These are phyloP conservation scores for Chloropicon primus DNA, from an alignment of 139 green algal species.

Conservation along the genomic window DNA sequence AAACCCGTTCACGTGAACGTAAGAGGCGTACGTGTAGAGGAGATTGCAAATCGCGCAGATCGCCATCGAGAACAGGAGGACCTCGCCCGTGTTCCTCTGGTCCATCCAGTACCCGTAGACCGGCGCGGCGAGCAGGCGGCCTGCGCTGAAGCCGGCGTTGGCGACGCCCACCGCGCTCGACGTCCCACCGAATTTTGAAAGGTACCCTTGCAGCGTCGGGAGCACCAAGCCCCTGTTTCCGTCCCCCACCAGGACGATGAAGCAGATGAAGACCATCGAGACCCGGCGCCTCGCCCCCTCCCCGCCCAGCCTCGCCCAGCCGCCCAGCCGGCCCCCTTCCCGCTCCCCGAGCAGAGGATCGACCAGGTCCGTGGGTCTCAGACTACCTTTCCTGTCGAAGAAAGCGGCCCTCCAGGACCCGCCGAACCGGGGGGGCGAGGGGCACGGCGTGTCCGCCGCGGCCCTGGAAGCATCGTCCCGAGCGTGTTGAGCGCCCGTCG, in stretches of 20 bases:
- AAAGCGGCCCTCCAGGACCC: too few relatives aligned
- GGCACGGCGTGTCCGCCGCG: background rate
- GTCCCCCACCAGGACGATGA: background rate
- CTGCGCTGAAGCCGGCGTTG: background rate
- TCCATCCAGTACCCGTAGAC: constrained; percentile 8
- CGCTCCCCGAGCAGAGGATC: background rate
- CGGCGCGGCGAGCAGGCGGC: background rate
- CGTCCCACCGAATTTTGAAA: background rate
- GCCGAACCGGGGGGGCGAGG: background rate
- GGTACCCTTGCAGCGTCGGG: background rate
- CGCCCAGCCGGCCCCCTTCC: background rate
- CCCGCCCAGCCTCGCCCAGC: background rate
- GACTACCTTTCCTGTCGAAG: background rate
- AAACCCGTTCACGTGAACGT: background rate
- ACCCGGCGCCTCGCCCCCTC: background rate
- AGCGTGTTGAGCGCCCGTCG: too few relatives aligned
- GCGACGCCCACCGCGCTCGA: background rate
- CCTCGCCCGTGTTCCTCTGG: background rate
- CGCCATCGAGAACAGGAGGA: background rate
- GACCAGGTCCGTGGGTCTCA: background rate
- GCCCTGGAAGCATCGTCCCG: too few relatives aligned
- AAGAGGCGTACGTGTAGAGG: background rate
- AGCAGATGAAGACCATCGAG: constrained; percentile 2
- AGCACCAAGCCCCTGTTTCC: constrained; percentile 1
- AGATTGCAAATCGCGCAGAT: background rate